Evolutionary conservation across 257 asterid genomes (phyloP).

Genomic region (Scutellaria minor): DNA sequence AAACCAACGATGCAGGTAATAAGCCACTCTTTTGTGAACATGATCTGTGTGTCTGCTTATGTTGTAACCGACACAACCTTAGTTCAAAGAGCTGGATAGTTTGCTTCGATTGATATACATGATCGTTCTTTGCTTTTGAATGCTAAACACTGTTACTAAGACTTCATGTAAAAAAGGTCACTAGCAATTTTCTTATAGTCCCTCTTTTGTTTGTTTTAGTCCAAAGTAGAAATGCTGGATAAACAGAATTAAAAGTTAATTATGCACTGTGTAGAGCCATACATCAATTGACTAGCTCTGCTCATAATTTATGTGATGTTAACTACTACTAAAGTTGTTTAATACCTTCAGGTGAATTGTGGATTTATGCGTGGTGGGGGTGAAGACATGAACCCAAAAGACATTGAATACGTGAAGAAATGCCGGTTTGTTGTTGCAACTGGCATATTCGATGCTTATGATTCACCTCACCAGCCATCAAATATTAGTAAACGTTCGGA

Average conservation of each 20-base stretch:
- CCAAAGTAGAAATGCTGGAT: background rate
- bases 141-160: conserved; percentile 17
- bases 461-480: conserved; percentile 89
- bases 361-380: conserved; percentile 93
- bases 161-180: conserved; percentile 4
- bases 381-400: conserved; percentile 79
- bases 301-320: conserved; percentile 18
- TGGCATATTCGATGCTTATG: conserved; percentile 96
- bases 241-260: background rate
- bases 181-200: conserved; percentile 16
- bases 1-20: conserved; percentile 83
- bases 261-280: background rate
- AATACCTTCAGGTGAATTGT: conserved; percentile 79
- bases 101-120: conserved; percentile 13
- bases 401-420: conserved; percentile 66
- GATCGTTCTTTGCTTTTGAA: background rate
- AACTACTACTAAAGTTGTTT: conserved; percentile 17
- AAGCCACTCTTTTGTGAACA: conserved; percentile 28
- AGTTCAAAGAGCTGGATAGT: conserved; percentile 7
- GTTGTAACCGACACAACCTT: conserved; percentile 13
- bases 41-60: conserved; percentile 17
- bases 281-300: conserved; percentile 4
- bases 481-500: conserved; percentile 74
- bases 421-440: conserved; percentile 93
- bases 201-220: conserved; percentile 4